Evolutionary conservation across 2,329 filamentous ascomycete genomes (phyloP), one percentile per base, ranked within the genome.

Genomic region (Colletotrichum sp.): DNA sequence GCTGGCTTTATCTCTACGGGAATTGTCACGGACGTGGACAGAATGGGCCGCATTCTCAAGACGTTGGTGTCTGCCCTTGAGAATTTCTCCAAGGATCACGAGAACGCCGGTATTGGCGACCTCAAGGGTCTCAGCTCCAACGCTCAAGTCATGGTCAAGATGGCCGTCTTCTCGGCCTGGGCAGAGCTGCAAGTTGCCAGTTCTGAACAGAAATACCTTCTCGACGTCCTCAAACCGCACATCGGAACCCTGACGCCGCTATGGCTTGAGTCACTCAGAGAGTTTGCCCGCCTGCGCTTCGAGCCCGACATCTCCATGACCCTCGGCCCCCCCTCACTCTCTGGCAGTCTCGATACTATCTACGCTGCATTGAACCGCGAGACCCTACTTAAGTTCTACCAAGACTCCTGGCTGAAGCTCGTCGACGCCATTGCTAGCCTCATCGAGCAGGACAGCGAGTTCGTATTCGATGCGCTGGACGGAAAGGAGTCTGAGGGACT

Each of bases 11-110:
- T 99, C 81, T 95, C 96, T 0, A 98, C 96, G 0, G 97, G 97
- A 16, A 99, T 99, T 71, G 97, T 99, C 10, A 98, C 96, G 1
- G 97, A 99, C 84, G 93, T 99, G 10, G 98, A 99, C 79, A 93
- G 97, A n/a, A 99, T 99, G 97, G 97, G 97, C 26, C 94, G 97
- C 72, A 99, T 99, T 69, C 90, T 99, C 72, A 99, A 98, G 86
- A 94, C 98, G 1, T 90, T 99, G 3, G 95, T 98, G 8, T 93
- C 94, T 59, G 96, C 96, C 0, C 89, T 99, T 2, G 96, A 99
- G 81, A 98, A 96, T 84, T 98, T 99, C 81, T 95, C 95, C 3
- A 92, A 90, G 62, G 95, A 98, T 77, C 89, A 91, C 1, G 95
- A 98, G 80, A 94, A 93, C 59, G 95, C 95, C 1, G 92, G 95